These are phyloP conservation scores for Pinus taeda DNA, from an alignment of 75 land plant species.

Conservation along the genomic window DNA sequence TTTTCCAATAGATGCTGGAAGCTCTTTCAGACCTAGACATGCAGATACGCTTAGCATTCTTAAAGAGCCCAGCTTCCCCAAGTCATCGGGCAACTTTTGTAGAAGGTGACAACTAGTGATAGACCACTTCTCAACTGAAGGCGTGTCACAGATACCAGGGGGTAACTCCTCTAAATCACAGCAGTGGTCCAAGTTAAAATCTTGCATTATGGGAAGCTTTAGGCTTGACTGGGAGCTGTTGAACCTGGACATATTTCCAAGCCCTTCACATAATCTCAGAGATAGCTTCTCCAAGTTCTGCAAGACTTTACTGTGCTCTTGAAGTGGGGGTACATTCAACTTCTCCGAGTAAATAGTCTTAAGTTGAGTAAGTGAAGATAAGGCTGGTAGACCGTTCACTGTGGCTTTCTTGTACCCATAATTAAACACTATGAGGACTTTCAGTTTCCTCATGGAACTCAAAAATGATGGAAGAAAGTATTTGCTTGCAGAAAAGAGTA, in stretches of 20 bases:
- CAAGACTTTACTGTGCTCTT: conserved; percentile 15
- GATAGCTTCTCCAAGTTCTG: conserved; percentile 35
- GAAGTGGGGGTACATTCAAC: conserved; percentile 19
- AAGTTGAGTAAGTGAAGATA: conserved; percentile 28
- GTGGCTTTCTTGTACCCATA: conserved; percentile 14
- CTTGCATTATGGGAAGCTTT: conserved; percentile 35
- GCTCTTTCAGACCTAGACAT: conserved; percentile 39
- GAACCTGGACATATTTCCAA: conserved; percentile 10
- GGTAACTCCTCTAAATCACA: conserved; percentile 40
- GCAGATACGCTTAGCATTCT: conserved; percentile 41
- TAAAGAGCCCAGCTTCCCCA: conserved; percentile 31
- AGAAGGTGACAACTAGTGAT: conserved; percentile 52
- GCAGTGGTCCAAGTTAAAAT: conserved; percentile 54
- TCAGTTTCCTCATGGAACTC: conserved; percentile 39
- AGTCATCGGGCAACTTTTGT: conserved; percentile 34
- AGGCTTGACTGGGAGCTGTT: conserved; percentile 13
- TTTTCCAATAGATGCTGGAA: conserved; percentile 34
- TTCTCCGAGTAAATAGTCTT: conserved; percentile 53
- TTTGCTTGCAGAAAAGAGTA: conserved; percentile 29
- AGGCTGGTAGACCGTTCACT: conserved; percentile 26
- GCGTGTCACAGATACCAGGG: conserved; percentile 24
- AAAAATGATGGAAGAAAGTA: conserved; percentile 56
- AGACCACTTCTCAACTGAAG: conserved; percentile 25
- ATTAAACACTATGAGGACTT: conserved; percentile 36
- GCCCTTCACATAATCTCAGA: conserved; percentile 41